Evolutionary conservation across 306 rosid species (phyloP), one percentile per base, ranked within the genome.

Genomic region (Quercus wislizeni): DNA sequence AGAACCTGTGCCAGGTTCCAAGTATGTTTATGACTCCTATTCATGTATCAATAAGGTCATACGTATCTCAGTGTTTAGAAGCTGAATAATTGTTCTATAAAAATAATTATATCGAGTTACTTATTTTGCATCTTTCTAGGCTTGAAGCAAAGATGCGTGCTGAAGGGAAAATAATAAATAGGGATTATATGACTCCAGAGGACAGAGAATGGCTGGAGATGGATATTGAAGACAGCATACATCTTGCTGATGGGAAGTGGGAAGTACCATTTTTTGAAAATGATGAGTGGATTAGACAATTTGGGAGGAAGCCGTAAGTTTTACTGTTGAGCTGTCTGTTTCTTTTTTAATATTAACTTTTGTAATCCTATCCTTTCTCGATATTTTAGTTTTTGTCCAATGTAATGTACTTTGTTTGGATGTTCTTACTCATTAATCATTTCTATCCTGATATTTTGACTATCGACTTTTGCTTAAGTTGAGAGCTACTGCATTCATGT

Each of bases 81-180:
- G 56, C 20, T 46, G 2, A 67, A 15, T 63, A 58, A 57, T 77
- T 62, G 23, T 73, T 81, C 52, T 69, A 31, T 78, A 73, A 76
- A 43, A 76, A 76, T 55, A 81, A 72, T 76, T 74, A 19, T 4
- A 19, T 0, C 19, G 81, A 82, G 69, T 46, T 73, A 74, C 82
- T 84, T 76, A 79, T 65, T 79, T 61, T 75, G 56, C 59, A 72
- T 84, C 52, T 64, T 77, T 71, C 72, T 68, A 92, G 99, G 89
- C 99, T 91, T 55, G 99, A 95, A 88, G 88, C 81, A 69, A 65
- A 90, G 83, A 95, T 92, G 99, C 98, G 99, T 55, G 94, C 91
- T 71, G 79, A 91, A 84, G 99, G 97, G 80, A 89, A 78, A 83
- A 85, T 91, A 78, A 84, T 95, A 74, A 57, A 87, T 41, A 89